These are phyloP conservation scores for Claviceps sp. DNA, from an alignment of 2,329 filamentous ascomycete genomes.

Conservation along the genomic window DNA sequence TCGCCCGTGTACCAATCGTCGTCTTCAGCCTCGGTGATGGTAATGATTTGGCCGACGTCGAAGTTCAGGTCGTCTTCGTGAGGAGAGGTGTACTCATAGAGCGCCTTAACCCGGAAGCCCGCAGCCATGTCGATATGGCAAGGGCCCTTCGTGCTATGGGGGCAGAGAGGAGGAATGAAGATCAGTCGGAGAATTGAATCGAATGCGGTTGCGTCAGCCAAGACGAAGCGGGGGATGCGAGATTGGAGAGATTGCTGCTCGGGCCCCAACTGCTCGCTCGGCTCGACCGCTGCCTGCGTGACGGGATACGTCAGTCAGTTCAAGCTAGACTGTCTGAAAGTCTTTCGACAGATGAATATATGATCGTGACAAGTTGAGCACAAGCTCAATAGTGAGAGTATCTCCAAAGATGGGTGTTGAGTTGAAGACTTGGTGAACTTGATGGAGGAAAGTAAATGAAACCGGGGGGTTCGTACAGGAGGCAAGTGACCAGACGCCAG, in stretches of 20 bases:
- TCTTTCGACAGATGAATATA: background rate
- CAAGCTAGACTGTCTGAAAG: background rate
- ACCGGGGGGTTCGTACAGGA: background rate
- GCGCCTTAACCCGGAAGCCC: slow-evolving; percentile 86
- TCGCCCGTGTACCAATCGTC: slow-evolving; percentile 88
- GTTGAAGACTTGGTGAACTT: background rate
- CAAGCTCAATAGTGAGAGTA: background rate
- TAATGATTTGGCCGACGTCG: slow-evolving; percentile 73
- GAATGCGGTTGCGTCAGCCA: slow-evolving; percentile 7
- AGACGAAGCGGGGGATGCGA: slow-evolving; percentile 7
- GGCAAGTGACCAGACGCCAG: background rate
- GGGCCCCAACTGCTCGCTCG: background rate
- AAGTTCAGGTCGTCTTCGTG: slow-evolving; percentile 96
- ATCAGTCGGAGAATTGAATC: slow-evolving; percentile 1
- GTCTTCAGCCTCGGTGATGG: slow-evolving; percentile 84
- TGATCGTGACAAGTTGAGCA: background rate
- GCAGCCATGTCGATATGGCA: slow-evolving; percentile 46
- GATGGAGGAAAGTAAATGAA: background rate
- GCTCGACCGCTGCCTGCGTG: background rate
- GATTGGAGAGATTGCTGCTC: background rate
- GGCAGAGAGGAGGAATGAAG: slow-evolving; percentile 1
- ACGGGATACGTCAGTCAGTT: background rate
- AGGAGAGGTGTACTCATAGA: slow-evolving; percentile 85
- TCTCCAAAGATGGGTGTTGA: background rate
- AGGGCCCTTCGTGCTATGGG: slow-evolving; percentile 1